Conservation (phyloP, 2,329 filamentous ascomycete species). For the Tolypocladium sp. region DNA sequence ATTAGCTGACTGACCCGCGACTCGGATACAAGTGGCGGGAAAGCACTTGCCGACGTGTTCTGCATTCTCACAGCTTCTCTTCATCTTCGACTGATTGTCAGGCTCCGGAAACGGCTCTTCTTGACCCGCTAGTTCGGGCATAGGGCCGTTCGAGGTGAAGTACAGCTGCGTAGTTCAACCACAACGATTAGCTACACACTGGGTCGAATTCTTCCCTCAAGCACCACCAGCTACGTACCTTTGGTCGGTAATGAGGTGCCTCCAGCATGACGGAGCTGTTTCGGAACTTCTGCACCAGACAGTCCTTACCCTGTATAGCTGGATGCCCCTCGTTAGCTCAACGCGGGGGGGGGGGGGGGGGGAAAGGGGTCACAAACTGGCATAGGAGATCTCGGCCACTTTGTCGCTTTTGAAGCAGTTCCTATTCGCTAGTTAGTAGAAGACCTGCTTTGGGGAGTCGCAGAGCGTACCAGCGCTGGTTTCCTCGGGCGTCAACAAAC, state of each 20-base stretch:
- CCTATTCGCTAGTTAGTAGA: slow-evolving; percentile 33
- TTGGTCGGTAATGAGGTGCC: slow-evolving; percentile 70
- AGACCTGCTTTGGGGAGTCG: no score
- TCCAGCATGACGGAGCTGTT: slow-evolving; percentile 97
- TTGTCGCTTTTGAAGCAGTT: slow-evolving; percentile 78
- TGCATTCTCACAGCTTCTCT: slow-evolving; percentile 78
- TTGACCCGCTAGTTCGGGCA: slow-evolving; percentile 48
- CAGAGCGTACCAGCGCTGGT: slow-evolving; percentile 53
- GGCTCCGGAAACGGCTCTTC: slow-evolving; percentile 70
- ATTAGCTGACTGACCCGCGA: background rate
- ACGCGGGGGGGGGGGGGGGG: rapidly evolving
- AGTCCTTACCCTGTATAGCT: slow-evolving; percentile 90
- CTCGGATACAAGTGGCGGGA: background rate
- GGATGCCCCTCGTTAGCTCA: slow-evolving; percentile 14
- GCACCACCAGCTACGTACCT: slow-evolving; percentile 40
- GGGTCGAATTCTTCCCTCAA: background rate
- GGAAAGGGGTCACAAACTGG: slow-evolving; percentile 47
- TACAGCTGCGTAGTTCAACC: slow-evolving; percentile 31
- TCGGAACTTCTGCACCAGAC: slow-evolving; percentile 86
- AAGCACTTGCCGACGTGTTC: slow-evolving; percentile 63
- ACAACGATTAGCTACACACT: background rate
- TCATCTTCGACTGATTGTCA: slow-evolving; percentile 81
- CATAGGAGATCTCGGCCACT: slow-evolving; percentile 84
- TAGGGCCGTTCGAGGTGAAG: slow-evolving; percentile 38
- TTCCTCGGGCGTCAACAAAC: slow-evolving; percentile 64